Conservation (phyloP, 2,329 filamentous ascomycete species). For the Penicillium glabrum region DNA sequence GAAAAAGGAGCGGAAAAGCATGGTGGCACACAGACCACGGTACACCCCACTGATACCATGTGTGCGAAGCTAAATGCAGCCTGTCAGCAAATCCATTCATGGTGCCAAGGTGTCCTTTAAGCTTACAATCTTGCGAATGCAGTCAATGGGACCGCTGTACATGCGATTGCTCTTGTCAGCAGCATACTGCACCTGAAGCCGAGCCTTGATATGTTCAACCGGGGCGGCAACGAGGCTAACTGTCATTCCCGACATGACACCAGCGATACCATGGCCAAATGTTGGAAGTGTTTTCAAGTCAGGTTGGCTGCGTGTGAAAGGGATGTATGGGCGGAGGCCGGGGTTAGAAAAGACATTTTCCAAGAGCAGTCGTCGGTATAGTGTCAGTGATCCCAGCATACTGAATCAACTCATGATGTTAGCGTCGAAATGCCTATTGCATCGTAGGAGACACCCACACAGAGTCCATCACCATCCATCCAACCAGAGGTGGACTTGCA, state of each 20-base stretch:
- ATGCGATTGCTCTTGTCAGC: constrained; percentile 72
- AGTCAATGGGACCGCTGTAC: constrained; percentile 87
- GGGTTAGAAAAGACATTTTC: constrained; percentile 72
- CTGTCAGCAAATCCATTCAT: background rate
- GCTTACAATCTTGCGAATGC: constrained; percentile 62
- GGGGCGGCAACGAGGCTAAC: constrained; percentile 92
- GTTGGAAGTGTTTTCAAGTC: constrained; percentile 61
- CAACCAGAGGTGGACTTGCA: constrained; percentile 84
- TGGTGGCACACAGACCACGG: constrained; percentile 78
- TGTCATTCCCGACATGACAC: constrained; percentile 81
- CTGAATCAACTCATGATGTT: constrained; percentile 25
- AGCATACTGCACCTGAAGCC: constrained; percentile 91
- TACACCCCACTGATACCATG: constrained; percentile 83
- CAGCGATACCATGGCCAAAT: constrained; percentile 82
- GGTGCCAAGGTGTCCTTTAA: background rate
- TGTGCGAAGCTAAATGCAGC: constrained; percentile 37
- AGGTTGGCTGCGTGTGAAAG: constrained; percentile 35
- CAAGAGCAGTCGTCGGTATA: constrained; percentile 82
- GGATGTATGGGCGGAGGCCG: constrained; percentile 36
- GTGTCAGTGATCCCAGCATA: constrained; percentile 88
- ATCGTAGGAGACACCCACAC: constrained; percentile 42
- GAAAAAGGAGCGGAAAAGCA: constrained; percentile 90
- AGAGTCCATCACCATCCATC: constrained; percentile 98
- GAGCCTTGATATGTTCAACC: constrained; percentile 91
- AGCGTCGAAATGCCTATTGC: background rate